These are phyloP conservation scores for Salvia splendens DNA, from an alignment of 257 asterid species.

Conservation along the genomic window DNA sequence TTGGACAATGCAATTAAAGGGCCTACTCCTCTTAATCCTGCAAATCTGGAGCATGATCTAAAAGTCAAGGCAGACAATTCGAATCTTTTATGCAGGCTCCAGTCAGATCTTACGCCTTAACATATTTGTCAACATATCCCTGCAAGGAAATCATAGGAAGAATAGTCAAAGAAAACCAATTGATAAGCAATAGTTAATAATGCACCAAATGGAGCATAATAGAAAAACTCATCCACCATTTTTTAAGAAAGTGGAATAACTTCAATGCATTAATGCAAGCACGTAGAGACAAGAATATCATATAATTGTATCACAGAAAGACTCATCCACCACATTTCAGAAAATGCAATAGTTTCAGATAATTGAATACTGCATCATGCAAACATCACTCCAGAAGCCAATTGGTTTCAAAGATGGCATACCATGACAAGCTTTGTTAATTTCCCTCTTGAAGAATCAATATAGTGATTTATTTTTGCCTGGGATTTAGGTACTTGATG, in stretches of 20 bases:
- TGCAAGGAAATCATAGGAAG: constrained; percentile 42
- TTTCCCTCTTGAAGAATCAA: constrained; percentile 85
- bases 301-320: not conserved
- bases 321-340: constrained; percentile 8
- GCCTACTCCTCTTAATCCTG: constrained; percentile 33
- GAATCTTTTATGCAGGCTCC: constrained; percentile 32
- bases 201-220: constrained; percentile 13
- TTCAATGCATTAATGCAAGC: constrained; percentile 12
- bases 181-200: constrained; percentile 17
- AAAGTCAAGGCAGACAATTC: constrained; percentile 16
- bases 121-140: constrained; percentile 96
- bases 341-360: not conserved
- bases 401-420: constrained; percentile 38
- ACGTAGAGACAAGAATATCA: constrained; percentile 1
- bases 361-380: constrained; percentile 24
- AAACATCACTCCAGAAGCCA: constrained; percentile 8
- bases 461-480: constrained; percentile 75
- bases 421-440: constrained; percentile 97
- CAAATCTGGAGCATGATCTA: constrained; percentile 16
- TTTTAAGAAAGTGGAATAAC: too few relatives aligned
- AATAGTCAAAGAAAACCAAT: constrained; percentile 22
- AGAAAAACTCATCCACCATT: not conserved
- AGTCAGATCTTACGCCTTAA: constrained; percentile 52
- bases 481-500: constrained; percentile 83
- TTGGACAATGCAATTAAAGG: constrained; percentile 14